Percentiles rank a stretch among this genome's conserved stretches.
These are phyloP conservation scores for Neurospora sp. DNA, from an alignment of 495 filamentous ascomycete genomes.

Conservation along the genomic window DNA sequence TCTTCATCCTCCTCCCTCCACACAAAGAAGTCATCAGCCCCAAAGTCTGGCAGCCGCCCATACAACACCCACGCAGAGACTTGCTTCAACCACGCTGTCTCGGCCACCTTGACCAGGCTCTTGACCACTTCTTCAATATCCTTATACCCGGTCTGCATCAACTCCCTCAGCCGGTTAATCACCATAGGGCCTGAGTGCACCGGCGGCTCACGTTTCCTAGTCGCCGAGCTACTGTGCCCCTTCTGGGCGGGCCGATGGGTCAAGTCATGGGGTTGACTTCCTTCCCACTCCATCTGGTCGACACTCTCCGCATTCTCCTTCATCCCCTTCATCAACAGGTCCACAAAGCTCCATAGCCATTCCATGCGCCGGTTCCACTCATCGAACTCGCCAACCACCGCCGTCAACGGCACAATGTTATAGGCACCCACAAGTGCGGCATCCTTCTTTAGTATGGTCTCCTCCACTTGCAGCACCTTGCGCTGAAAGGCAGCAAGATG, in stretches of 20 bases:
- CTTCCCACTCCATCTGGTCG: not conserved
- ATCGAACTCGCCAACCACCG: conserved; percentile 70
- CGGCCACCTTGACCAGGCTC: conserved; percentile 63
- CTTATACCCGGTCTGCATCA: conserved; percentile 77
- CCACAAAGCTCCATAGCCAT: conserved; percentile 69
- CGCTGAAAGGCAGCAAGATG: conserved; percentile 73
- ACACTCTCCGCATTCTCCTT: conserved; percentile 1
- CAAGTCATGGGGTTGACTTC: not conserved
- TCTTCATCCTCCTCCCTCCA: conserved; percentile 28
- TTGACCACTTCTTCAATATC: conserved; percentile 70
- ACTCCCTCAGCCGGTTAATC: conserved; percentile 63
- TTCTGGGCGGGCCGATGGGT: conserved; percentile 6
- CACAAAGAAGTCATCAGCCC: conserved; percentile 77
- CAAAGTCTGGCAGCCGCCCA: conserved; percentile 65
- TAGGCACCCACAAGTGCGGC: conserved; percentile 72
- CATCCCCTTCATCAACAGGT: conserved; percentile 44
- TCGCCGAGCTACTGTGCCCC: not conserved
- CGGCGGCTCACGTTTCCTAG: not conserved
- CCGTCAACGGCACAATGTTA: conserved; percentile 82
- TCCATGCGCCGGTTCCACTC: conserved; percentile 75
- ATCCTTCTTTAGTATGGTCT: conserved; percentile 60
- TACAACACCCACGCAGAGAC: conserved; percentile 83
- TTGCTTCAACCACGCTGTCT: conserved; percentile 86
- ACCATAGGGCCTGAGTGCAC: conserved; percentile 40
- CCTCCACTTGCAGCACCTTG: conserved; percentile 77